Conservation (phyloP, 1,284 basidiomycete species). For the Pulveroboletus sp. region DNA sequence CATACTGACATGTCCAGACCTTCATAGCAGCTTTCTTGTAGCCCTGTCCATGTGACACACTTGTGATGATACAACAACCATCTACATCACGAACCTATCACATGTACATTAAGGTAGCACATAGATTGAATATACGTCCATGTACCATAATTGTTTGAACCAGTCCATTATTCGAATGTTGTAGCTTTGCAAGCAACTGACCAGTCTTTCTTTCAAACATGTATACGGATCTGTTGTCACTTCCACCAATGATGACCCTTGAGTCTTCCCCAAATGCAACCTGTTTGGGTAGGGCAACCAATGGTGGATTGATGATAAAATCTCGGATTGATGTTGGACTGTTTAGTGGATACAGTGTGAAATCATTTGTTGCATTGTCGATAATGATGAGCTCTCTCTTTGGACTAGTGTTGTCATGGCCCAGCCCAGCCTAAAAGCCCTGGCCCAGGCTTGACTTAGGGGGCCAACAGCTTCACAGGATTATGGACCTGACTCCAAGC, state of each 20-base stretch:
- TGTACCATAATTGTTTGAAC: conserved; percentile 3
- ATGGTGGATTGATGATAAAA: conserved; percentile 3
- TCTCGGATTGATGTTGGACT: neutral
- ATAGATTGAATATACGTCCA: neutral
- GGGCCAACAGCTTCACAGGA: neutral
- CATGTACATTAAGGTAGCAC: neutral
- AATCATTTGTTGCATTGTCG: conserved; percentile 8
- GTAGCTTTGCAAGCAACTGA: neutral
- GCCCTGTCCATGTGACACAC: neutral
- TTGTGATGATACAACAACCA: neutral
- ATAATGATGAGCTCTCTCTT: conserved; percentile 9
- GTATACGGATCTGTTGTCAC: conserved; percentile 11
- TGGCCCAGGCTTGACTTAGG: neutral
- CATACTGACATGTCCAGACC: neutral
- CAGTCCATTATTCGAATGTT: neutral
- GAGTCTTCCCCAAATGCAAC: conserved; percentile 16
- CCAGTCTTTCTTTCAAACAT: conserved; percentile 11
- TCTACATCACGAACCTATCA: neutral
- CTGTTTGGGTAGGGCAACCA: conserved; percentile 7
- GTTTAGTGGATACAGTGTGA: conserved; percentile 9
- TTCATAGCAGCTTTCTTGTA: neutral
- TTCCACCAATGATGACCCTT: conserved; percentile 10
- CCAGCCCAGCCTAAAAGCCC: neutral
- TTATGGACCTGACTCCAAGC: neutral
- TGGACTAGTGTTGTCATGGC: neutral